Conservation (phyloP, 345 rosid genomes). For the Eutrema yunnanense region DNA sequence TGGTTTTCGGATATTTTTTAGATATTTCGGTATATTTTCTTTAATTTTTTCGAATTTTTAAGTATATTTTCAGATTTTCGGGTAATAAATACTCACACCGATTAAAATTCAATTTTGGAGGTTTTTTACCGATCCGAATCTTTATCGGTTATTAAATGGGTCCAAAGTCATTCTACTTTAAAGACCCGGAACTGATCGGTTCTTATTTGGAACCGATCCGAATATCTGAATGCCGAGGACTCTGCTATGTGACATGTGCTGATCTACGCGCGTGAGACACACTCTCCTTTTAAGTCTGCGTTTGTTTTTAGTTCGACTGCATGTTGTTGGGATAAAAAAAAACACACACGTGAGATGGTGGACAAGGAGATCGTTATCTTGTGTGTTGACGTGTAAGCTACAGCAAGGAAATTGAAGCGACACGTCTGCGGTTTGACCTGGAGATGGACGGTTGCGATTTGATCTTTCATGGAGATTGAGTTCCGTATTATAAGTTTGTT, state of each 20-base stretch:
- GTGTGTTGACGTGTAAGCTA: conserved; percentile 23
- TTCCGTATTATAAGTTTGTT: conserved; percentile 8
- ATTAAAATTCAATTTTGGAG: too few relatives aligned
- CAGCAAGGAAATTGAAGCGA: background rate
- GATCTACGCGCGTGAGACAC: conserved; percentile 12
- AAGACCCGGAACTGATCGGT: too few relatives aligned
- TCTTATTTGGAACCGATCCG: too few relatives aligned
- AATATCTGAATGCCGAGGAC: too few relatives aligned
- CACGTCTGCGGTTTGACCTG: background rate
- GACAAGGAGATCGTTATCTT: conserved; percentile 7
- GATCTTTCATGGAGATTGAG: conserved; percentile 16
- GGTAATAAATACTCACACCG: too few relatives aligned
- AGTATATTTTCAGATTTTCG: too few relatives aligned
- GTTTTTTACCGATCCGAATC: too few relatives aligned
- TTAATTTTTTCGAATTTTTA: too few relatives aligned
- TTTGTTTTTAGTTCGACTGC: background rate
- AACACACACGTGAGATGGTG: conserved; percentile 24
- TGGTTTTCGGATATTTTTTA: too few relatives aligned
- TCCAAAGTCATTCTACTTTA: too few relatives aligned
- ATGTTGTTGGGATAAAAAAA: background rate
- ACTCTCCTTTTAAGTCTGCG: conserved; percentile 12
- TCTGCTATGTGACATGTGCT: conserved; percentile 3
- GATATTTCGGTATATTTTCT: too few relatives aligned
- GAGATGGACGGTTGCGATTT: conserved; percentile 13
- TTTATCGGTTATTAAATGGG: too few relatives aligned